Base-by-base conservation (phyloP, 768 basidiomycete genomes). In the Nidularia pulvinata region DNA sequence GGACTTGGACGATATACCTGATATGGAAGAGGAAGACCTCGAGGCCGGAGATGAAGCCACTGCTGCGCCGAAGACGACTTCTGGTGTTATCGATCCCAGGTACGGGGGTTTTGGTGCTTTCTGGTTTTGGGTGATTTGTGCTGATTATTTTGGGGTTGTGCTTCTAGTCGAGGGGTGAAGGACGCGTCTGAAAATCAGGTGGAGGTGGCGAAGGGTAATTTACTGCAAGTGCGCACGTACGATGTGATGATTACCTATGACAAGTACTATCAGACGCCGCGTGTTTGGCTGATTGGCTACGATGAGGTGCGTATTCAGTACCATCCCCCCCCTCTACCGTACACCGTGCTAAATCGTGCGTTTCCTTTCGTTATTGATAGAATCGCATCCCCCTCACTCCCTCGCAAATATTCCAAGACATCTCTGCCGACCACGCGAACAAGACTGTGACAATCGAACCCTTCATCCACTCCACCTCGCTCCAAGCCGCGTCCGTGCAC, bases 181-280 rank as follows among this genome's bases (percentile, higher is more conserved):
- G 25, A 30, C 25, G 25, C 25, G 25, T 30, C 25, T 30, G 25
- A 30, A 30, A 30, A 4, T 4, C 72, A 83, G 60, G 74, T 80
- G 16, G 85, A 88, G 58, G 77, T 81, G 19, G 83, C 85, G 34
- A 91, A 86, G 56, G 85, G 84, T 53, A 97, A 97, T 62, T 78
- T 98, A 30, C 77, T 98, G 42, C 93, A 95, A 80, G 93, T 98
- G 39, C 85, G 97, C 64, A 99, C 96, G 9, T 99, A 99, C 76
- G 97, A 99, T 69, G 95, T 98, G 64, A 93, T 97, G 89, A 98
- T 99, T 77, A 93, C 93, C 47, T 99, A 98, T 70, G 97, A 99
- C 82, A 99, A 98, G 76, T 96, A 95, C 72, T 98, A 99, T 72
- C 97, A 98, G 70, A 98, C 95, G 10, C 97, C 97, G 22, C 85